phyloP scores from a whole-genome alignment of 2,329 filamentous ascomycete species.

The Karstenula rhodostoma region DNA sequence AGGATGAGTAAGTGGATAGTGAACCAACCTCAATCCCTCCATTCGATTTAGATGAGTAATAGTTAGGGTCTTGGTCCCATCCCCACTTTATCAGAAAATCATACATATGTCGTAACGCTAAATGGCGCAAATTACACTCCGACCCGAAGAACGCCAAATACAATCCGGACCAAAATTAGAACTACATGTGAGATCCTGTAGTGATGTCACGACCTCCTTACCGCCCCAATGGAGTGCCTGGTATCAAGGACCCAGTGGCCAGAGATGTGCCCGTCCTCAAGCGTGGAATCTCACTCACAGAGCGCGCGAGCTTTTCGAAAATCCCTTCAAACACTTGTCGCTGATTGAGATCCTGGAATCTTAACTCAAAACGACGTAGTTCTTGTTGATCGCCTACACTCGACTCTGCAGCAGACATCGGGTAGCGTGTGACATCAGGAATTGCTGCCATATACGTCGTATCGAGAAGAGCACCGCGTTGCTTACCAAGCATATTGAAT shows the following conservation, averaged over 20 bases:
- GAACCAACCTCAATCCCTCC: no score
- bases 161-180: background rate
- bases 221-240: background rate
- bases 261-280: background rate
- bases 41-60: no score
- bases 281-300: background rate
- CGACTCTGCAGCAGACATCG: background rate
- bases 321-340: conserved; percentile 6
- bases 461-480: conserved; percentile 10
- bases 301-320: conserved; percentile 5
- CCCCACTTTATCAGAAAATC: no score
- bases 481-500: conserved; percentile 6
- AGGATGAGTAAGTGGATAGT: no score
- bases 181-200: background rate
- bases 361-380: background rate
- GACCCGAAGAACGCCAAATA: no score
- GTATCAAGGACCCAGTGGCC: background rate
- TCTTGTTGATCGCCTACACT: background rate
- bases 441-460: conserved; percentile 13
- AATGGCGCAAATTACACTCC: no score
- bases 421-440: background rate
- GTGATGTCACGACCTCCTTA: background rate
- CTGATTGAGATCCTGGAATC: background rate
- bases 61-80: no score
- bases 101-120: no score